Conservation (phyloP, 352 stramenopile species). For the Halophytophthora polymorphica region DNA sequence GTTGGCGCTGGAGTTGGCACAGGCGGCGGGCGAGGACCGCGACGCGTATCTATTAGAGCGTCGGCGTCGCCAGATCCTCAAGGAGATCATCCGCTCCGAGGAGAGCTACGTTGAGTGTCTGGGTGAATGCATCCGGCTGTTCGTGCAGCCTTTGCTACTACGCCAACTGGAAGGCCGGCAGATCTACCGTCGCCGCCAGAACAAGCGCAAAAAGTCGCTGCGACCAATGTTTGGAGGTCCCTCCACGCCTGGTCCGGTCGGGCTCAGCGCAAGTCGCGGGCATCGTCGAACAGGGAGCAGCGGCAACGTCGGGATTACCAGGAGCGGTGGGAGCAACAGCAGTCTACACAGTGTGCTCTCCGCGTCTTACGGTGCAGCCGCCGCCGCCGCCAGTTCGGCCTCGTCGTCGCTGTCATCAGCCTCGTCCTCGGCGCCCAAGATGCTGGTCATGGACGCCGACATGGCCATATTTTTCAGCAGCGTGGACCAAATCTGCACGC, state of each 20-base stretch:
- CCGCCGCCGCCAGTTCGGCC: constrained; percentile 24
- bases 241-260: constrained; percentile 14
- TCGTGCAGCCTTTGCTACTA: constrained; percentile 77
- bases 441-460: constrained; percentile 76
- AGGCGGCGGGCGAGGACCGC: constrained; percentile 28
- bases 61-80: constrained; percentile 70
- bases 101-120: constrained; percentile 82
- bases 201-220: constrained; percentile 58
- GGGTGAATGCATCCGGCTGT: constrained; percentile 81
- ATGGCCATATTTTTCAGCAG: constrained; percentile 88
- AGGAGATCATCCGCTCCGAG: constrained; percentile 81
- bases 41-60: constrained; percentile 60
- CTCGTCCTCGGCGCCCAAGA: constrained; percentile 30
- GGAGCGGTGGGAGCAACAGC: constrained; percentile 38
- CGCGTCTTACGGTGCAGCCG: constrained; percentile 22
- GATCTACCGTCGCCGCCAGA: constrained; percentile 55
- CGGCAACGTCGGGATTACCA: constrained; percentile 29
- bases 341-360: constrained; percentile 47
- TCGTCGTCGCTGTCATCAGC: constrained; percentile 17
- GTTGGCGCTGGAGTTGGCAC: constrained; percentile 28
- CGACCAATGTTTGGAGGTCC: constrained; percentile 38
- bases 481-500: constrained; percentile 84
- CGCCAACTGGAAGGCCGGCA: constrained; percentile 79
- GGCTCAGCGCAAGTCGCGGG: constrained; percentile 1
- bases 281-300: constrained; percentile 31